Conservation (phyloP, 805 yeast genomes). For the Jamesozyma gamospora region DNA sequence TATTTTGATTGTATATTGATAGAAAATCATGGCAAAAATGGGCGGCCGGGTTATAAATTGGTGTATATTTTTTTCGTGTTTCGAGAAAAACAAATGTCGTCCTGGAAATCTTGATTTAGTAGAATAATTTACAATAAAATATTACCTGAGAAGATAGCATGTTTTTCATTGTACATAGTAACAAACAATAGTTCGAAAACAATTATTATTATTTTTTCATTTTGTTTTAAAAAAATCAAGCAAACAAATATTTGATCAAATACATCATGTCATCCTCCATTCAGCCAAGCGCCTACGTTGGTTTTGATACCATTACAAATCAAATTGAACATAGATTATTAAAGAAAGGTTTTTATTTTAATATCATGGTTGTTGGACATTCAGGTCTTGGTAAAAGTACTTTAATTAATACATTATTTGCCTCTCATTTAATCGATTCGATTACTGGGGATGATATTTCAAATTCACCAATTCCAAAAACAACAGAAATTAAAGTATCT, state of each 20-base stretch:
- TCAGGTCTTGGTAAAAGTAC: conserved; percentile 95
- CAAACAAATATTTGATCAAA: background rate
- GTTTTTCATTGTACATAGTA: background rate
- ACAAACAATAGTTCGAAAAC: background rate
- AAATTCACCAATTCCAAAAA: conserved; percentile 68
- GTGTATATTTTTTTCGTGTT: background rate
- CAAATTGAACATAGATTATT: conserved; percentile 89
- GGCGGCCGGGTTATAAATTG: background rate
- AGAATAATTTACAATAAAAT: background rate
- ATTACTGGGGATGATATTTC: conserved; percentile 55
- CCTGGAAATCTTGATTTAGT: background rate
- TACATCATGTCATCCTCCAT: conserved; percentile 3
- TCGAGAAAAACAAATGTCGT: background rate
- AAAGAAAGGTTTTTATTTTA: conserved; percentile 89
- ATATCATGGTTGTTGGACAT: conserved; percentile 86
- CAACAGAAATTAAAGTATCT: conserved; percentile 72
- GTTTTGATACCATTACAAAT: conserved; percentile 90
- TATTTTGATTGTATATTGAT: no score
- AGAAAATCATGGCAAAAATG: no score
- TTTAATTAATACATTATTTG: conserved; percentile 78
- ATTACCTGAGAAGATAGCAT: no score
- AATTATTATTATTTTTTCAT: no score
- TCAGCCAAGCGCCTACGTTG: conserved; percentile 74
- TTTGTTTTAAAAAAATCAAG: no score
- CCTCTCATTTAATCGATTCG: conserved; percentile 66